phyloP scores from a whole-genome alignment of 257 asterid species.

The Solanum arcanum region DNA sequence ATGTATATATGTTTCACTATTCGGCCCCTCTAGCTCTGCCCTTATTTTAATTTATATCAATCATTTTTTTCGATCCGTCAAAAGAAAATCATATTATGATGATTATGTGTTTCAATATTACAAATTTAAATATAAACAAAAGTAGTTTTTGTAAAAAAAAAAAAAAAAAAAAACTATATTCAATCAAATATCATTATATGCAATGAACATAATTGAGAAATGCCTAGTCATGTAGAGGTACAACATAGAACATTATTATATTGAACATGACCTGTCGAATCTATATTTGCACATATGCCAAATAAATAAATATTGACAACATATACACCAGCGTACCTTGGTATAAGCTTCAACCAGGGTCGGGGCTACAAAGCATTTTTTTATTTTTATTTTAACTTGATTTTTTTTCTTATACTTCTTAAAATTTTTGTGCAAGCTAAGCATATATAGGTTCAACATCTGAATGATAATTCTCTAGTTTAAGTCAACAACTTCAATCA shows the following conservation, averaged over 20 bases:
- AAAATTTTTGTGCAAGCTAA: background rate
- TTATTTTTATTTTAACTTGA: no score
- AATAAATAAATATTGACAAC: background rate
- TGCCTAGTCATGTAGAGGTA: background rate
- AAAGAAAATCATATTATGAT: background rate
- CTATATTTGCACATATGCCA: background rate
- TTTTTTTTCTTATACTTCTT: no score
- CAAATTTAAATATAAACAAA: background rate
- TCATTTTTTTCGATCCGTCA: background rate
- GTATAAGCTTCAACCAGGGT: background rate
- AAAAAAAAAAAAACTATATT: background rate
- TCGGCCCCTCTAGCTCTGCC: no score
- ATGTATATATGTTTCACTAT: no score
- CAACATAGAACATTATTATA: background rate
- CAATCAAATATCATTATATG: background rate
- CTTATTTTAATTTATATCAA: background rate
- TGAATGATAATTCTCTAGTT: background rate
- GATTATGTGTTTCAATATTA: background rate
- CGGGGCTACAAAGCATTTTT: background rate
- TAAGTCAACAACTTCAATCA: constrained; percentile 18
- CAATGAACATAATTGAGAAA: background rate
- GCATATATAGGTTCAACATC: background rate
- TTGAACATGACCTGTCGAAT: background rate
- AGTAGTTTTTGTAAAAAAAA: background rate
- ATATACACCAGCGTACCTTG: background rate